Evolutionary conservation across 768 basidiomycete genomes (phyloP).

Genomic region (Galerina sulciceps): DNA sequence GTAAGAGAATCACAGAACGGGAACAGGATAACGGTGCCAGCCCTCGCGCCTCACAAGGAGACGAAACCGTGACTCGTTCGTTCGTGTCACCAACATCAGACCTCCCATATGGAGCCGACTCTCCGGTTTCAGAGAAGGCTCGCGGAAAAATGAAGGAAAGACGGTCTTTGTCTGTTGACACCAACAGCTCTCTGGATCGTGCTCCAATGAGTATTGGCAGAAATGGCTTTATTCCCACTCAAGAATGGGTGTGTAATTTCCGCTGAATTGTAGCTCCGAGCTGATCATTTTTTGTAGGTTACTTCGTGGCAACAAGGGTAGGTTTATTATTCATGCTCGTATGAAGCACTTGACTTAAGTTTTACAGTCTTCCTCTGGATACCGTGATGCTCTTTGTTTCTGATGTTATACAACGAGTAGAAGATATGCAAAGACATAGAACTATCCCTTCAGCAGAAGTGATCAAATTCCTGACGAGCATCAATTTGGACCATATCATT

Average conservation of each 20-base stretch:
- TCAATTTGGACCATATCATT: constrained; percentile 72
- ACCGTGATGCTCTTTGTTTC: constrained; percentile 86
- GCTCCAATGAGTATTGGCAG: constrained; percentile 78
- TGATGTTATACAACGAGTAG: constrained; percentile 85
- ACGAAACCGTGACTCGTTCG: constrained; percentile 41
- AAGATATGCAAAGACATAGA: constrained; percentile 74
- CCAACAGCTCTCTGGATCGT: constrained; percentile 60
- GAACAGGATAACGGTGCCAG: constrained; percentile 15
- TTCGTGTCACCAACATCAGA: constrained; percentile 49
- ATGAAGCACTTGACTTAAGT: background rate
- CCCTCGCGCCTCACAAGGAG: constrained; percentile 25
- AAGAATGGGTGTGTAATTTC: constrained; percentile 83
- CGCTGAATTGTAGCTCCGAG: background rate
- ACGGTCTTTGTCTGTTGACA: constrained; percentile 55
- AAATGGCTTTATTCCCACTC: constrained; percentile 93
- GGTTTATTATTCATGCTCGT: constrained; percentile 20
- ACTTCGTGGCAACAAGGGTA: constrained; percentile 97
- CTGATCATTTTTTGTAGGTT: constrained; percentile 48
- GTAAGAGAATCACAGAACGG: constrained; percentile 22
- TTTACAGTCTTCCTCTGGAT: constrained; percentile 83
- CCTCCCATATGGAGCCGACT: constrained; percentile 32
- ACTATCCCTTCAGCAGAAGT: constrained; percentile 70
- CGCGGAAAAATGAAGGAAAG: constrained; percentile 90
- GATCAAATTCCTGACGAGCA: constrained; percentile 73
- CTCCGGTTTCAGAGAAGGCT: constrained; percentile 77